Conservation (phyloP, 352 stramenopile genomes). For the Globisporangium sylvaticum region DNA sequence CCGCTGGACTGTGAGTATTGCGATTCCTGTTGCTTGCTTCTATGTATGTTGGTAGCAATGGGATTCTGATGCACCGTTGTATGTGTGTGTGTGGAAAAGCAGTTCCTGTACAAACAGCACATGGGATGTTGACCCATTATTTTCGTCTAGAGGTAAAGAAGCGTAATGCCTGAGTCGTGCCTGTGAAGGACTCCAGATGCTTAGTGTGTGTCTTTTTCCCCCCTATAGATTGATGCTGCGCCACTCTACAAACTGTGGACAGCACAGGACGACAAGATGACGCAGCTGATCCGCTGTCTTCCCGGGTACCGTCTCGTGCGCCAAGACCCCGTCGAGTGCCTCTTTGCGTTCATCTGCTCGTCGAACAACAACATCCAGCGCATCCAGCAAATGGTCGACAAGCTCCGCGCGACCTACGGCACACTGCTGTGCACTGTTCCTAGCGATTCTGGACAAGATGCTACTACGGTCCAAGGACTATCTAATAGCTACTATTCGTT, state of each 20-base stretch:
- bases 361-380: constrained; percentile 98
- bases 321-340: constrained; percentile 95
- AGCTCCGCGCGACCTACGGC: constrained; percentile 88
- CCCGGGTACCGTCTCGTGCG: constrained; percentile 89
- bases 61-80: neutral
- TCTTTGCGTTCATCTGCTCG: constrained; percentile 97
- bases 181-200: neutral
- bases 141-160: constrained; percentile 84
- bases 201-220: neutral
- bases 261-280: constrained; percentile 44
- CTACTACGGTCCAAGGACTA: neutral
- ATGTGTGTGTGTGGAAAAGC: neutral
- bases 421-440: constrained; percentile 46
- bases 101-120: constrained; percentile 39
- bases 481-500: constrained; percentile 83
- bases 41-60: neutral
- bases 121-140: constrained; percentile 72
- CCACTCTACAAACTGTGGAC: constrained; percentile 86
- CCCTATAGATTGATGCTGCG: constrained; percentile 20
- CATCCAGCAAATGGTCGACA: constrained; percentile 93
- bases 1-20: constrained; percentile 37
- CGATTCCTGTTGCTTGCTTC: neutral
- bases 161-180: neutral
- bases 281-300: constrained; percentile 69
- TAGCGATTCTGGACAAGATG: neutral